Evolutionary conservation across 441 rosid genomes (phyloP).

Genomic region (Mallotus japonicus): DNA sequence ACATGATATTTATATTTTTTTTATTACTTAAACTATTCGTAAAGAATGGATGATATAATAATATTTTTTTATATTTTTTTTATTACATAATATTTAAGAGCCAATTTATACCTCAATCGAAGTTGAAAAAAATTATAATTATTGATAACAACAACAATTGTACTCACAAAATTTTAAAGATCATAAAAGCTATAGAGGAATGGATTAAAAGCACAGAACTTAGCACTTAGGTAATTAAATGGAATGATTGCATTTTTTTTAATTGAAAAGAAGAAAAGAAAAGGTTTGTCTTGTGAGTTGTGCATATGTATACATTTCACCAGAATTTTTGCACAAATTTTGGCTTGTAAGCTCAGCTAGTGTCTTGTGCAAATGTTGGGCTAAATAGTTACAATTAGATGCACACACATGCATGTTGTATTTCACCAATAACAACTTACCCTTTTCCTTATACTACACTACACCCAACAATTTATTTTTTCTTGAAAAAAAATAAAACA

Average conservation of each 20-base stretch:
- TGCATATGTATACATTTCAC: neutral
- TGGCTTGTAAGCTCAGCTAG: constrained; percentile 5
- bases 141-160: too few relatives aligned
- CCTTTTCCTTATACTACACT: neutral
- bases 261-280: neutral
- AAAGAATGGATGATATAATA: too few relatives aligned
- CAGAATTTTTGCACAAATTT: neutral
- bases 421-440: neutral
- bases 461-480: neutral
- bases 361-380: constrained; percentile 21
- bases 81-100: too few relatives aligned
- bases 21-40: too few relatives aligned
- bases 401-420: neutral
- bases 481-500: neutral
- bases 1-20: too few relatives aligned
- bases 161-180: neutral
- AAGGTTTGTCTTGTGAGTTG: neutral
- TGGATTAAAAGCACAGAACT: neutral
- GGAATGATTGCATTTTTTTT: neutral
- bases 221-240: neutral
- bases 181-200: neutral
- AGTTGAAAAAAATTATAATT: too few relatives aligned
- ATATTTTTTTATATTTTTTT: too few relatives aligned
- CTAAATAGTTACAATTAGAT: constrained; percentile 1
- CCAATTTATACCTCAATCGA: too few relatives aligned